Percentiles rank a stretch among this genome's conserved stretches.
These are phyloP conservation scores for Claviceps citrina DNA, from an alignment of 2,329 filamentous ascomycete species.

Conservation along the genomic window DNA sequence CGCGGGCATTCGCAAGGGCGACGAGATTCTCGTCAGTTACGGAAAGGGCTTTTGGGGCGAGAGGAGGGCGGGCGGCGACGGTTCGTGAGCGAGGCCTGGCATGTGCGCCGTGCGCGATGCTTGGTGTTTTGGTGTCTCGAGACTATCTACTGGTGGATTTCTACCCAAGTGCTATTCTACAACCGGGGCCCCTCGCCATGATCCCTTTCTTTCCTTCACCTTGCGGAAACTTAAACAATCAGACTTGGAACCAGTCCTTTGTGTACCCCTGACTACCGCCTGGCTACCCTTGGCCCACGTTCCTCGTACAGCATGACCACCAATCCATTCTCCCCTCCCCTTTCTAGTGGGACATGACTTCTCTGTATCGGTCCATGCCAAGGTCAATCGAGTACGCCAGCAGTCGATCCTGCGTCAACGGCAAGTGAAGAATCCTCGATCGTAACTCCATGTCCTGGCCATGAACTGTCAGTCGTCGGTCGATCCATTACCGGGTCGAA, in stretches of 20 bases:
- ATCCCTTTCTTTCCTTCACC: no score
- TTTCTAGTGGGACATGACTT: constrained; percentile 38
- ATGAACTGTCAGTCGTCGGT: constrained; percentile 1
- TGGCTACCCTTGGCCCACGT: not conserved
- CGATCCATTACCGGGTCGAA: not conserved
- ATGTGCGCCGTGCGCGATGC: not conserved
- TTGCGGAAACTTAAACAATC: no score
- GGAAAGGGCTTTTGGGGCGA: constrained; percentile 51
- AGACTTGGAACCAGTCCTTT: no score
- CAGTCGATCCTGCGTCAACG: constrained; percentile 58
- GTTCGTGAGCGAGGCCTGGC: not conserved
- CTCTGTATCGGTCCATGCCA: constrained; percentile 52
- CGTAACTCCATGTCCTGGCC: constrained; percentile 22
- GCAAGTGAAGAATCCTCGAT: constrained; percentile 37
- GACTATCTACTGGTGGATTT: no score
- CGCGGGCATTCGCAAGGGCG: constrained; percentile 31
- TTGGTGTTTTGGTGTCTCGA: not conserved
- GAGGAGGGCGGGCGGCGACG: constrained; percentile 13
- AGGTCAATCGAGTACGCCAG: constrained; percentile 55
- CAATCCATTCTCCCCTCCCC: not conserved
- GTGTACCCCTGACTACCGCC: no score
- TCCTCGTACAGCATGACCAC: not conserved
- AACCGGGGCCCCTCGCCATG: no score
- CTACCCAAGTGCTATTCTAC: constrained; percentile 1
- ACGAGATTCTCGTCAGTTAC: constrained; percentile 52